phyloP scores from a whole-genome alignment of 176 grass and related monocot genomes.

The Aechmea fasciata region DNA sequence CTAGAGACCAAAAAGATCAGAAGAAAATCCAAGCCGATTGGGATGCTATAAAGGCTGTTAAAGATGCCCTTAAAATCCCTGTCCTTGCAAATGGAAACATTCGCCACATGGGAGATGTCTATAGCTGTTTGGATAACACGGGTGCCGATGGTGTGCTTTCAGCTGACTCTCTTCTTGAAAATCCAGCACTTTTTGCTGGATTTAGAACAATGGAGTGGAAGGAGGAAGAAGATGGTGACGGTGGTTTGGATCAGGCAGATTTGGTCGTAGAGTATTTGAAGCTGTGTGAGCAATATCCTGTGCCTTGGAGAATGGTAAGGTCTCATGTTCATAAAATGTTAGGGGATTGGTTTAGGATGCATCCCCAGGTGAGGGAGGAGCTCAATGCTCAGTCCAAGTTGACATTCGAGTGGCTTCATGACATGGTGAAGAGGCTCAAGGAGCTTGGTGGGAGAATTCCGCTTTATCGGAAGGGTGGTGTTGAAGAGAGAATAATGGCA shows the following conservation, averaged over 20 bases:
- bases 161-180: constrained; percentile 85
- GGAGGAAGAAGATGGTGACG: constrained; percentile 37
- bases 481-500: neutral
- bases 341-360: constrained; percentile 78
- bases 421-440: constrained; percentile 79
- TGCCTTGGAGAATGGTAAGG: constrained; percentile 92
- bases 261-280: constrained; percentile 75
- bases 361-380: constrained; percentile 81
- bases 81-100: constrained; percentile 97
- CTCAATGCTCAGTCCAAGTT: constrained; percentile 69
- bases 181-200: constrained; percentile 85
- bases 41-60: constrained; percentile 78
- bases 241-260: constrained; percentile 60
- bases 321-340: constrained; percentile 95
- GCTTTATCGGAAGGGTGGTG: constrained; percentile 36
- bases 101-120: constrained; percentile 69
- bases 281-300: constrained; percentile 80
- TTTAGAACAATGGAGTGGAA: constrained; percentile 60
- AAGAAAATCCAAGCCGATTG: constrained; percentile 90
- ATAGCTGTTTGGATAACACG: constrained; percentile 71
- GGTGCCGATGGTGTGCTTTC: constrained; percentile 87
- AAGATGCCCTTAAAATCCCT: constrained; percentile 68
- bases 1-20: constrained; percentile 84
- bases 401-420: constrained; percentile 72
- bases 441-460: constrained; percentile 47